Evolutionary conservation across 2,329 filamentous ascomycete genomes (phyloP), one percentile per base, ranked within the genome.

Genomic region (Mollisia scopiformis): DNA sequence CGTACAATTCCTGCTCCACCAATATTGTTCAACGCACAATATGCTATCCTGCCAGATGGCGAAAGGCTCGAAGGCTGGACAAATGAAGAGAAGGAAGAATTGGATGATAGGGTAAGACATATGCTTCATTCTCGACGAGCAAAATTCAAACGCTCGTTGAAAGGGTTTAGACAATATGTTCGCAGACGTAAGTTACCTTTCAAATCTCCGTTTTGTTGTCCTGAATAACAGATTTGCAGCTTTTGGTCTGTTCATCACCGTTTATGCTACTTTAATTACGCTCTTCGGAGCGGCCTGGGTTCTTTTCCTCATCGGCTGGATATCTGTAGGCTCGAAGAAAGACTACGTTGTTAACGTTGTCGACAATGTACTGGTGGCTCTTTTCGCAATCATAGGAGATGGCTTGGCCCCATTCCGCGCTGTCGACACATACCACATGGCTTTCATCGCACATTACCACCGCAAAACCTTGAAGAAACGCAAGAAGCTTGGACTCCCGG

Each of bases 81-180:
- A 3, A 81, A 83, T 3, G 84, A 87, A 39, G 91, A 96, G 65
- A 88, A 92, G 71, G 83, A 82, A 59, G 87, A 91, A 71, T 78
- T 96, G 35, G 92, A 96, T 68, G 92, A 96, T 67, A 88, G 93
- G 71, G 92, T 96, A n/a, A 84, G 92, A 47, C 92, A 96, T 72
- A 91, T 93, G 85, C 77, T 96, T 50, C 92, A 96, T 74, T 96
- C 92, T 13, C 85, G 87, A 60, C 84, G 91, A 19, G 90, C 89
- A 37, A 88, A 87, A 61, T 90, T 95, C 77, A 94, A 92, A 75
- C 88, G 91, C 33, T 79, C 84, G 6, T 84, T 93, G 84, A 88
- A 86, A 72, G 92, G 90, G 0, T 96, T 96, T 70, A 84, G 86
- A 3, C 87, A 94, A 74, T 96, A 96, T 70, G 83, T 93, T 10